Evolutionary conservation across 176 grass and related monocot species (phyloP).

Genomic region (Raddia distichophylla): DNA sequence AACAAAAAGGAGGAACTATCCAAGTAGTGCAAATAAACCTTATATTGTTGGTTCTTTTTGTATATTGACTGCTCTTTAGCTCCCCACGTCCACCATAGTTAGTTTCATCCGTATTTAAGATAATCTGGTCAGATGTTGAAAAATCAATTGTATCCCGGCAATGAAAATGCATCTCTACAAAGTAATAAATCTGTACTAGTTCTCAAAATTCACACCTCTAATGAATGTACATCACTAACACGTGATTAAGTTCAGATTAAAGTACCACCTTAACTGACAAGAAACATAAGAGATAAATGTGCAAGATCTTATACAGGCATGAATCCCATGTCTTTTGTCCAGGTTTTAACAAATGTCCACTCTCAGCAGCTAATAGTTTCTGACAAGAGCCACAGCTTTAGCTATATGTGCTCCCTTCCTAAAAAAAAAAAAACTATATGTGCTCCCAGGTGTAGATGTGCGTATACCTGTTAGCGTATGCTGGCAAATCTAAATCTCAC

Average conservation of each 20-base stretch:
- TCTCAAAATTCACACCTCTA: constrained; percentile 2
- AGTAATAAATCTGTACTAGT: background rate
- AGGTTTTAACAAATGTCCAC: too few species aligned
- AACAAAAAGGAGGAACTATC: constrained; percentile 26
- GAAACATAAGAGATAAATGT: too few species aligned
- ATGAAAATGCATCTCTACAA: background rate
- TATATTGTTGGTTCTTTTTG: constrained; percentile 63
- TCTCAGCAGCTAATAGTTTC: too few species aligned
- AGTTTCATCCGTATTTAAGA: constrained; percentile 84
- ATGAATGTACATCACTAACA: background rate
- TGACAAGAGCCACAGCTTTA: too few species aligned
- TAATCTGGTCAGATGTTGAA: constrained; percentile 48
- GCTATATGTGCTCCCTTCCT: too few species aligned
- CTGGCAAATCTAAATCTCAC: too few species aligned
- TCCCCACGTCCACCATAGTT: constrained; percentile 78
- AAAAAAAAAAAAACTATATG: too few species aligned
- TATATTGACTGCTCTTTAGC: constrained; percentile 62
- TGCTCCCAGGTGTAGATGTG: too few species aligned
- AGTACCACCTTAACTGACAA: too few species aligned
- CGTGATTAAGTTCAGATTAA: background rate
- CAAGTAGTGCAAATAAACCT: constrained; percentile 53
- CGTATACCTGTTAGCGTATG: too few species aligned
- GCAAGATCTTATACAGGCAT: too few species aligned
- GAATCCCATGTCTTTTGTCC: too few species aligned
- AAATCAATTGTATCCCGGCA: background rate